Conservation (phyloP, 2,329 filamentous ascomycete species). For the Pyrenochaeta sp. region DNA sequence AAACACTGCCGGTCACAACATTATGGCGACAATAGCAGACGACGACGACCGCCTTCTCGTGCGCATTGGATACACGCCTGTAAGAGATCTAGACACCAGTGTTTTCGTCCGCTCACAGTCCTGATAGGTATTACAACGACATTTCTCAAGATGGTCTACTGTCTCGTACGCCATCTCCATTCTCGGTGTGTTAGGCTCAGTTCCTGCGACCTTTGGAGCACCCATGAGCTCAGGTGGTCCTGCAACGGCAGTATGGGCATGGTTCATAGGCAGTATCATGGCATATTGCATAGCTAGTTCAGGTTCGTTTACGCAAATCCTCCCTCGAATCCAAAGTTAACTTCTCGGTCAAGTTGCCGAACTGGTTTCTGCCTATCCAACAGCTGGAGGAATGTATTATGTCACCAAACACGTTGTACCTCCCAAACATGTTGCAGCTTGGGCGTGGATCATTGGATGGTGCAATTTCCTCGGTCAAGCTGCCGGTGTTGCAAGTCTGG, state of each 20-base stretch:
- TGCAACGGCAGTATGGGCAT: conserved; percentile 70
- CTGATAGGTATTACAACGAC: conserved; percentile 64
- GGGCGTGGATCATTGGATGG: conserved; percentile 73
- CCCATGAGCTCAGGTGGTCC: conserved; percentile 67
- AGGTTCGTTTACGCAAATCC: conserved; percentile 41
- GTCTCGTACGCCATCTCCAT: conserved; percentile 72
- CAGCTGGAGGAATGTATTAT: conserved; percentile 73
- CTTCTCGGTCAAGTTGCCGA: conserved; percentile 70
- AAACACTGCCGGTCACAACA: conserved; percentile 17
- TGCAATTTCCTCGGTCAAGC: conserved; percentile 71
- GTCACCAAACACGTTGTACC: conserved; percentile 71
- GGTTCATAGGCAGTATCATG: conserved; percentile 70
- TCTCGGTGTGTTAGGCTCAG: conserved; percentile 69
- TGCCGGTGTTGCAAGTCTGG: conserved; percentile 67
- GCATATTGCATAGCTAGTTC: conserved; percentile 70
- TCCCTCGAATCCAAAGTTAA: too few relatives aligned
- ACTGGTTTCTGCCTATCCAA: conserved; percentile 71
- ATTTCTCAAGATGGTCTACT: conserved; percentile 72
- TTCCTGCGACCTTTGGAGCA: conserved; percentile 68
- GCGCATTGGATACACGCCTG: conserved; percentile 69
- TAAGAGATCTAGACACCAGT: conserved; percentile 38
- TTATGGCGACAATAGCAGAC: conserved; percentile 61
- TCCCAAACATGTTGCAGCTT: conserved; percentile 66
- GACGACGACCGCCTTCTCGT: conserved; percentile 68
- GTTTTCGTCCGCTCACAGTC: conserved; percentile 22